These are phyloP conservation scores for Corchorus capsularis DNA, from an alignment of 345 rosid genomes.

Conservation along the genomic window DNA sequence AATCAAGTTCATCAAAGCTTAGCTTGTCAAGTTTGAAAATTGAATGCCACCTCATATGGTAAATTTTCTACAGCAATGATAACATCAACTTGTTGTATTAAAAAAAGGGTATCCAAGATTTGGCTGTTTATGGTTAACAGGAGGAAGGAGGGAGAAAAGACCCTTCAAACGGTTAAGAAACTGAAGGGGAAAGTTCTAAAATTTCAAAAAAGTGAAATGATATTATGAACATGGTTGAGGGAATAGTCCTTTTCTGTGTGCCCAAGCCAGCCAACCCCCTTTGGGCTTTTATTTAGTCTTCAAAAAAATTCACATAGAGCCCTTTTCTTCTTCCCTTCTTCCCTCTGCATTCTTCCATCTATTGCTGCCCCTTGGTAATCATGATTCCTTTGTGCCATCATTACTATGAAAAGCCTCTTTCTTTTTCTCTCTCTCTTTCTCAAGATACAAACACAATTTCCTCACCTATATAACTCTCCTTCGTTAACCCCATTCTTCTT, in stretches of 20 bases:
- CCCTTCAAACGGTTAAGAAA: neutral
- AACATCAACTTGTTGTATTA: neutral
- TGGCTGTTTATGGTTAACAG: neutral
- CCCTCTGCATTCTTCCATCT: conserved; percentile 39
- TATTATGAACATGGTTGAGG: neutral
- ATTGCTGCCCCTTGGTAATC: conserved; percentile 58
- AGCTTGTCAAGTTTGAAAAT: conserved; percentile 21
- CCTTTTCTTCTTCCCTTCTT: conserved; percentile 16
- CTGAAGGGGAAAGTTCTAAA: conserved; percentile 23
- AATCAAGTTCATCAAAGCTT: neutral
- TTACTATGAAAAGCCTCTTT: conserved; percentile 50
- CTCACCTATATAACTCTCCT: conserved; percentile 35
- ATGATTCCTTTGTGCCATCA: conserved; percentile 68
- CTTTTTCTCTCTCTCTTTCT: conserved; percentile 22
- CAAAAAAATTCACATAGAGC: neutral
- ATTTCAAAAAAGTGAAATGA: conserved; percentile 19
- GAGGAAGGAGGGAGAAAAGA: neutral
- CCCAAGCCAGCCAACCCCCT: conserved; percentile 7
- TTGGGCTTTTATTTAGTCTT: neutral
- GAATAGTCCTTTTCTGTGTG: conserved; percentile 33
- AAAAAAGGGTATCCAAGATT: neutral
- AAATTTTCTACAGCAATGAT: conserved; percentile 14
- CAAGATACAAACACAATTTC: conserved; percentile 9
- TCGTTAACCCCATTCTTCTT: conserved; percentile 21
- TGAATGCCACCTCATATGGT: neutral